Evolutionary conservation across 805 yeast genomes (phyloP).

Genomic region (Lipomyces starkeyi): DNA sequence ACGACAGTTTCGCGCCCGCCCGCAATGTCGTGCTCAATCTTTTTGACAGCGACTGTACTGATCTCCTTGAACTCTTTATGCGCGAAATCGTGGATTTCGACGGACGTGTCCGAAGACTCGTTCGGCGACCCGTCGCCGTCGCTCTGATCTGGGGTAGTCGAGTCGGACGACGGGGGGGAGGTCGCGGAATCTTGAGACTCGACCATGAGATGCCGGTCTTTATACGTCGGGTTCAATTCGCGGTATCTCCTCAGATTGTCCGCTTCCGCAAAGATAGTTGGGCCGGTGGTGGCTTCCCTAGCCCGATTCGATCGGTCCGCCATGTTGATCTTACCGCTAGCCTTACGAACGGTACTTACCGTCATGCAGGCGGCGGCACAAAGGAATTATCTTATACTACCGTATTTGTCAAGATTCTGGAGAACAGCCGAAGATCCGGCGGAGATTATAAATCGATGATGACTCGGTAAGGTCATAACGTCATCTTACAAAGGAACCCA

Average conservation of each 20-base stretch:
- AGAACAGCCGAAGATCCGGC: not conserved
- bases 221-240: not conserved
- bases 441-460: too few relatives aligned
- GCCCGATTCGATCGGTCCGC: not conserved
- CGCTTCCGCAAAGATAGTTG: constrained; percentile 3
- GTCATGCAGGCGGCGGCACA: not conserved
- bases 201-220: not conserved
- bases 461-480: not conserved
- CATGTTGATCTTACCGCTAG: not conserved
- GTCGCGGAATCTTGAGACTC: not conserved
- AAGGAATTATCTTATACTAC: too few relatives aligned
- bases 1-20: not conserved
- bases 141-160: constrained; percentile 1
- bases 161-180: not conserved
- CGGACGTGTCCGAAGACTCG: not conserved
- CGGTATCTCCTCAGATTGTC: constrained; percentile 24
- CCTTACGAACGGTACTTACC: not conserved
- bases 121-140: not conserved
- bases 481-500: not conserved
- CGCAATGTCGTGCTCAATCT: not conserved
- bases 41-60: not conserved
- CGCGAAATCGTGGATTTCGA: not conserved
- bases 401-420: not conserved
- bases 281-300: not conserved
- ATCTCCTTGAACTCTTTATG: not conserved